These are phyloP conservation scores for Alternaria dauci DNA, from an alignment of 2,329 filamentous ascomycete species.

Conservation along the genomic window DNA sequence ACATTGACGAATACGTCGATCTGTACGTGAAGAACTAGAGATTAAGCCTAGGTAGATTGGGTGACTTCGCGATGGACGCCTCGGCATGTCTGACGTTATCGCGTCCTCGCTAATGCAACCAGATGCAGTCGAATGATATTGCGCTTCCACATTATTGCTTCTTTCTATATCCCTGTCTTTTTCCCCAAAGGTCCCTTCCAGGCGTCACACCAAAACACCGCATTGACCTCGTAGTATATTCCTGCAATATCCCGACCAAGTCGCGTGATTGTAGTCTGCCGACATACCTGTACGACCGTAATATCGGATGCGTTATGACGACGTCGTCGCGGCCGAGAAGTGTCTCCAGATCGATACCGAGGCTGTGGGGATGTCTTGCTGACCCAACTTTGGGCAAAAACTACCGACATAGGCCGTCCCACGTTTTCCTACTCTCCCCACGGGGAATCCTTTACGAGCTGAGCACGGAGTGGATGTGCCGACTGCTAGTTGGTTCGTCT, in stretches of 20 bases:
- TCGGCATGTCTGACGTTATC: constrained; percentile 19
- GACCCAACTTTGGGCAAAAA: constrained; percentile 19
- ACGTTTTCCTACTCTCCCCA: constrained; percentile 12
- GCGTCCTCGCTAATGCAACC: constrained; percentile 24
- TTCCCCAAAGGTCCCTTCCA: constrained; percentile 12
- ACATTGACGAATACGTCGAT: constrained; percentile 94
- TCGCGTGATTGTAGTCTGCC: constrained; percentile 19
- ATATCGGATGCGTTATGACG: constrained; percentile 18
- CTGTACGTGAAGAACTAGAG: constrained; percentile 70
- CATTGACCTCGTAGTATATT: constrained; percentile 21
- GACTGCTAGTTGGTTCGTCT: constrained; percentile 7
- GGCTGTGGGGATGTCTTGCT: constrained; percentile 8
- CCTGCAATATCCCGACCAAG: constrained; percentile 15
- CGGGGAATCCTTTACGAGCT: constrained; percentile 16
- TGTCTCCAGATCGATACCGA: constrained; percentile 13
- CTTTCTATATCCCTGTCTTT: constrained; percentile 20
- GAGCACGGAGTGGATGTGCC: constrained; percentile 15
- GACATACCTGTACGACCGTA: constrained; percentile 13
- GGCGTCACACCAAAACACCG: constrained; percentile 9
- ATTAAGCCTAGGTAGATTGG: constrained; percentile 33
- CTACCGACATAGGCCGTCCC: constrained; percentile 16
- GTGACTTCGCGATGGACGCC: constrained; percentile 14
- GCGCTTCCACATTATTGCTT: constrained; percentile 14
- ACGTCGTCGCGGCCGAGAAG: constrained; percentile 1
- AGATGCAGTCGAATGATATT: constrained; percentile 14